A percentile compares a stretch with the other conserved stretches of the same genome.
Conservation (phyloP, 352 stramenopile genomes). For the Pythium folliculosum region DNA sequence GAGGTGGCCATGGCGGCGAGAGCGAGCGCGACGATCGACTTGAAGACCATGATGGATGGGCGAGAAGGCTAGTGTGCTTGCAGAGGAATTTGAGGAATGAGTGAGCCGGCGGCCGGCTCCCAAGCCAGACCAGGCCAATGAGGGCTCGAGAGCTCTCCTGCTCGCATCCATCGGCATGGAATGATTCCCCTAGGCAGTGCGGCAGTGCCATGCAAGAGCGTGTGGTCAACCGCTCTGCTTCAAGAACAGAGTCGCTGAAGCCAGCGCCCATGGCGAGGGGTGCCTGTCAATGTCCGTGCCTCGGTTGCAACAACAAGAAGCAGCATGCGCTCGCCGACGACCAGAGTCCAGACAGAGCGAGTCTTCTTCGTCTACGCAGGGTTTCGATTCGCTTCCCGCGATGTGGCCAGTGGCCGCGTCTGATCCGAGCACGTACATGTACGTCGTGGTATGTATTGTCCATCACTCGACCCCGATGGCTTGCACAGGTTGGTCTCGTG, state of each 20-base stretch:
- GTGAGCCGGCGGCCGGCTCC: not conserved
- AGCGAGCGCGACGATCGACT: constrained; percentile 1
- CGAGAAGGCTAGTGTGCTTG: not conserved
- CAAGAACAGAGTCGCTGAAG: too few relatives aligned
- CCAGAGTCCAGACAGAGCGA: not conserved
- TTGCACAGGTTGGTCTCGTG: too few relatives aligned
- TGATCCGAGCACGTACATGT: not conserved
- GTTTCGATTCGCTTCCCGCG: not conserved
- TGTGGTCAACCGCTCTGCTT: too few relatives aligned
- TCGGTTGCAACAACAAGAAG: not conserved
- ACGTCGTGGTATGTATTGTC: not conserved
- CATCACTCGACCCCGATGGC: not conserved
- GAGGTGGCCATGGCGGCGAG: not conserved
- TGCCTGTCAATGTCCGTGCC: too few relatives aligned
- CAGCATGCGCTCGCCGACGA: not conserved
- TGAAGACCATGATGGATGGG: constrained; percentile 4
- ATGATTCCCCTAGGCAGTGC: too few relatives aligned
- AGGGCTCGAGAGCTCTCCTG: too few relatives aligned
- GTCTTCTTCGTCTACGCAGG: not conserved
- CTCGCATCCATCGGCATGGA: too few relatives aligned
- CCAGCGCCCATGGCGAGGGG: too few relatives aligned
- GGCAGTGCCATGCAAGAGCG: too few relatives aligned
- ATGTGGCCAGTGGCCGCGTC: not conserved
- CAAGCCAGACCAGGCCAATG: too few relatives aligned
- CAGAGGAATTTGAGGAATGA: constrained; percentile 10